Base-by-base conservation (phyloP, 352 stramenopile genomes). In the Phytophthora rubi region DNA sequence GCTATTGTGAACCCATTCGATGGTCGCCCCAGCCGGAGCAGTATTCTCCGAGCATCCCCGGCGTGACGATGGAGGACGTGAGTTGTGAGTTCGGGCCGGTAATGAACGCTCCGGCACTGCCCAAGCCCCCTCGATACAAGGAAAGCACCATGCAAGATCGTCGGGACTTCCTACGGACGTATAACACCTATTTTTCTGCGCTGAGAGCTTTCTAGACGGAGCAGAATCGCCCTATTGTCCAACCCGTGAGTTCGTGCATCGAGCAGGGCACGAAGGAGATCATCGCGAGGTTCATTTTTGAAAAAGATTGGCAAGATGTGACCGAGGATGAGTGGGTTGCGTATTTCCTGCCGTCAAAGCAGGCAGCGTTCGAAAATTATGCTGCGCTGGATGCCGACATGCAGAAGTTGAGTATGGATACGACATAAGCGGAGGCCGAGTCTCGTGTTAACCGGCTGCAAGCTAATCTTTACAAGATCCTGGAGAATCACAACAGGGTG, bases 171-270 rank as follows among this genome's bases (percentile, higher is more conserved):
- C 44, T 26, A 6, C n/a, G 44, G 26, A 16, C n/a, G 0, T 51
- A 28, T 28, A 16, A 51, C 16, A 51, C 44, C 6, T 51, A 51
- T 51, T 51, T 51, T 51, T n/a, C 44, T 6, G 44, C n/a, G n/a
- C 44, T 51, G 44, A 51, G 44, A 15, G 44, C 44, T 51, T 51
- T 51, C 13, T 16, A 28, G 26, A 51, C 44, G 26, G 44, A 51
- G 44, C 44, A 51, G 6, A 51, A 51, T 15, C 44, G 6, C 44
- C 16, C 44, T 5, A 28, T 51, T n/a, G 44, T 51, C 16, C 44
- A 51, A 51, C n/a, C n/a, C n/a, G n/a, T n/a, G n/a, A n/a, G n/a
- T n/a, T 51, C 44, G 12, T 51, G 44, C 26, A 51, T 51, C 26
- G 44, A 51, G 6, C 44, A 28, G n/a, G 16, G 44, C 16, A 51